These are phyloP conservation scores for Aegilops bicornis DNA, from an alignment of 176 grass and related monocot genomes.

Conservation along the genomic window DNA sequence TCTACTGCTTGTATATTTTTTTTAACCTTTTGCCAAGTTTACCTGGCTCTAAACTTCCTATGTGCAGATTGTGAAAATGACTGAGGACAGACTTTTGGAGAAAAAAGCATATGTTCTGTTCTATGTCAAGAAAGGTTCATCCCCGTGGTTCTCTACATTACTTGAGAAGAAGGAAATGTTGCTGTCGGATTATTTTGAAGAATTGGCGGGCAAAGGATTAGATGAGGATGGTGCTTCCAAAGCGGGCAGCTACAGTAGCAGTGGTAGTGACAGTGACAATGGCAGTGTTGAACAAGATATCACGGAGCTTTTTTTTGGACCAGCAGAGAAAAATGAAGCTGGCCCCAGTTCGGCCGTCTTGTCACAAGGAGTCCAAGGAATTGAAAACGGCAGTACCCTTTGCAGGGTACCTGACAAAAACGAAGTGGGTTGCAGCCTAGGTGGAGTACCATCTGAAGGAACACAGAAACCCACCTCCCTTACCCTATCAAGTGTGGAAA, in stretches of 20 bases:
- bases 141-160: slow-evolving; percentile 50
- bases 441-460: background rate
- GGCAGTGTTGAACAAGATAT: background rate
- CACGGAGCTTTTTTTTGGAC: background rate
- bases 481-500: background rate
- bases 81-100: slow-evolving; percentile 27
- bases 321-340: slow-evolving; percentile 5
- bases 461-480: background rate
- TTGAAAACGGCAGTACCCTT: slow-evolving; percentile 17
- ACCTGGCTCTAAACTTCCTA: background rate
- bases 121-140: slow-evolving; percentile 59
- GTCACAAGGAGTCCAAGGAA: background rate
- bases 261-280: slow-evolving; percentile 7
- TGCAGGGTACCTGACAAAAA: background rate
- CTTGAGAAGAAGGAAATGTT: slow-evolving; percentile 27
- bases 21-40: background rate
- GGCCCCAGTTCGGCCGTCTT: background rate
- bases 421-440: slow-evolving; percentile 2
- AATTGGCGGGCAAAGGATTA: slow-evolving; percentile 11
- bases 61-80: slow-evolving; percentile 28
- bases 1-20: background rate
- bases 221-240: background rate
- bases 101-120: slow-evolving; percentile 51
- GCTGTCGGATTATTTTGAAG: background rate
- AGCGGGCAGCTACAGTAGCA: background rate